phyloP scores from a whole-genome alignment of 2,329 filamentous ascomycete genomes.

The Cladosporium halotolerans region DNA sequence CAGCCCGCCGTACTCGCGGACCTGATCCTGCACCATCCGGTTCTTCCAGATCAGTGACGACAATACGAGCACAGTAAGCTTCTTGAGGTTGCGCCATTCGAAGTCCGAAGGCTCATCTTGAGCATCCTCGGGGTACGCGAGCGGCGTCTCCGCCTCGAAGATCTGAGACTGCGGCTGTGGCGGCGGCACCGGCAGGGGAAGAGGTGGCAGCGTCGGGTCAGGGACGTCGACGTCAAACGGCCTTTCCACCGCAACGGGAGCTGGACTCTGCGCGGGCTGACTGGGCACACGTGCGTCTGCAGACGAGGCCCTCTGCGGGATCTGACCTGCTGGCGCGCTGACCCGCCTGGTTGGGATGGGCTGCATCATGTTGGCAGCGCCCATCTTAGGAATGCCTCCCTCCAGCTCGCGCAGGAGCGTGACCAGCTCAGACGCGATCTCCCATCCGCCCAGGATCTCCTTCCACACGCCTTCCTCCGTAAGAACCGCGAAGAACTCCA shows the following conservation, averaged over 20 bases:
- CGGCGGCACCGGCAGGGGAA: conserved; percentile 14
- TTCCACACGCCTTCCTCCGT: conserved; percentile 81
- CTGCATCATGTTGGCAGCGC: conserved; percentile 10
- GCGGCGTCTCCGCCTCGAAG: conserved; percentile 38
- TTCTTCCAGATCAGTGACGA: conserved; percentile 85
- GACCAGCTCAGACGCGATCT: conserved; percentile 81
- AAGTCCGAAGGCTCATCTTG: conserved; percentile 60
- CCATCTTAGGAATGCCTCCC: conserved; percentile 45
- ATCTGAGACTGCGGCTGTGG: conserved; percentile 15
- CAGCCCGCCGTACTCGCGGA: conserved; percentile 77
- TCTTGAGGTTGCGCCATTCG: conserved; percentile 80
- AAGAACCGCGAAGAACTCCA: conserved; percentile 87
- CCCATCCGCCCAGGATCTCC: conserved; percentile 81
- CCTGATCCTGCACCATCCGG: conserved; percentile 76
- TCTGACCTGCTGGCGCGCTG: conserved; percentile 4
- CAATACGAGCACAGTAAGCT: conserved; percentile 83
- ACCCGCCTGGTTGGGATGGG: conserved; percentile 4
- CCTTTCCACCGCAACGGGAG: conserved; percentile 52
- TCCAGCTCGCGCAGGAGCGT: conserved; percentile 83
- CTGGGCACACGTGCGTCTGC: conserved; percentile 12
- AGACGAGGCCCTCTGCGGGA: conserved; percentile 12
- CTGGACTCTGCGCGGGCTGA: conserved; percentile 11
- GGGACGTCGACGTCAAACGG: conserved; percentile 50
- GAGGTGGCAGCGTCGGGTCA: conserved; percentile 31
- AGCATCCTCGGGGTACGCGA: conserved; percentile 39